Evolutionary conservation across 441 rosid genomes (phyloP).

Genomic region (Jatropha multifida): DNA sequence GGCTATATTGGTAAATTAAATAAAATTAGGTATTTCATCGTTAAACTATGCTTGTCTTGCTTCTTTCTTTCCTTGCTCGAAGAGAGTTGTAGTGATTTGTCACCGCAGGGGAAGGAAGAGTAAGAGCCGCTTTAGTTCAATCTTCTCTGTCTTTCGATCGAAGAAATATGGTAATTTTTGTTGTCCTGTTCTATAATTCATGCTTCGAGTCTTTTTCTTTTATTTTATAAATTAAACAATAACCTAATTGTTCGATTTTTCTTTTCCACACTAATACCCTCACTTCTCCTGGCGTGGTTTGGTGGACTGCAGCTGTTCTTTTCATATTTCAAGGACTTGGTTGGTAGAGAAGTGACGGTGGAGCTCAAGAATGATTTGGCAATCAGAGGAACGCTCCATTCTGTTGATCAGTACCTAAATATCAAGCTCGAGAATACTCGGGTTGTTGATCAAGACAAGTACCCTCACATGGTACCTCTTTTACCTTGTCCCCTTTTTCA

Average conservation of each 20-base stretch:
- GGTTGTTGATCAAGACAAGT: conserved; percentile 98
- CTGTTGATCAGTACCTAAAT: conserved; percentile 98
- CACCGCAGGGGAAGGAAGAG: background rate
- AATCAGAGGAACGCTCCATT: conserved; percentile 94
- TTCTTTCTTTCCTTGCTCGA: background rate
- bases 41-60: too few species aligned
- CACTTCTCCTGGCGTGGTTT: background rate
- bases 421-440: conserved; percentile 99
- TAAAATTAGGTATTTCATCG: background rate
- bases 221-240: background rate
- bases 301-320: conserved; percentile 76
- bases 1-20: conserved; percentile 1
- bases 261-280: background rate
- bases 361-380: conserved; percentile 98
- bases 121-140: background rate
- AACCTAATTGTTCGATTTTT: background rate
- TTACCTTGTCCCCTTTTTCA: background rate
- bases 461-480: conserved; percentile 86
- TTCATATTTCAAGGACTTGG: conserved; percentile 98
- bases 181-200: background rate
- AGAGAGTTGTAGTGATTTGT: background rate
- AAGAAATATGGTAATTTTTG: conserved; percentile 20
- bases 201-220: background rate
- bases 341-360: conserved; percentile 97
- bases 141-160: background rate